Base-by-base conservation (phyloP, 495 filamentous ascomycete species). In the Hypoxylon rickii region DNA sequence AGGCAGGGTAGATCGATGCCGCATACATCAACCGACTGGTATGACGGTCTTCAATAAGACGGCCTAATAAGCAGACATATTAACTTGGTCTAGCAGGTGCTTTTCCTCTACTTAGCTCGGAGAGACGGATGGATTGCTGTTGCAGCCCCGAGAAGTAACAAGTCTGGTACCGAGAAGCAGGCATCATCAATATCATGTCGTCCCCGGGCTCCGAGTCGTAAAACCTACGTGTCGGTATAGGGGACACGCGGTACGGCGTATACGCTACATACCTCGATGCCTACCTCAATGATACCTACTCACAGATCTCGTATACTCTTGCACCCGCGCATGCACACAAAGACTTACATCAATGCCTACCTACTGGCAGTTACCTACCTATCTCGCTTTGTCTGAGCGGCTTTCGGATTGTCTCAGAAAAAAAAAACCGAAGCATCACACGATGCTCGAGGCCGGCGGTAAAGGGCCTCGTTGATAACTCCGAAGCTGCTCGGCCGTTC, bases 1-100 rank as follows among this genome's bases (percentile, higher is more conserved):
- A 42, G 18, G 15, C 32, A 29, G 29, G 15, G 56, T 39, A 60
- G 57, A 54, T 50, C 57, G 45, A 61, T 54, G 44, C 56, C 44
- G 44, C 32, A 54, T 57, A 33, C 32, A 38, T 38, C 47, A 44
- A 61, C 50, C 50, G 57, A 52, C 40, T 17, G 10, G 24, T 4
- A 4, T n/a, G 4, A 10, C 24, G 24, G 24, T 10, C 24, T 29
- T 10, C 10, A 4, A 29, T 29, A 29, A 29, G 24, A n/a, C 24
- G 10, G 10, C 4, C 4, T 4, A 29, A 10, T 10, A 29, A 29
- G 24, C 24, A 29, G 24, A 10, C n/a, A n/a, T n/a, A n/a, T n/a
- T n/a, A n/a, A n/a, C n/a, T n/a, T n/a, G n/a, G n/a, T n/a, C n/a
- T n/a, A n/a, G n/a, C n/a, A n/a, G n/a, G n/a, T n/a, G n/a, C n/a